Conservation (phyloP, 2,329 filamentous ascomycete species). For the Zymoseptoria passerinii region DNA sequence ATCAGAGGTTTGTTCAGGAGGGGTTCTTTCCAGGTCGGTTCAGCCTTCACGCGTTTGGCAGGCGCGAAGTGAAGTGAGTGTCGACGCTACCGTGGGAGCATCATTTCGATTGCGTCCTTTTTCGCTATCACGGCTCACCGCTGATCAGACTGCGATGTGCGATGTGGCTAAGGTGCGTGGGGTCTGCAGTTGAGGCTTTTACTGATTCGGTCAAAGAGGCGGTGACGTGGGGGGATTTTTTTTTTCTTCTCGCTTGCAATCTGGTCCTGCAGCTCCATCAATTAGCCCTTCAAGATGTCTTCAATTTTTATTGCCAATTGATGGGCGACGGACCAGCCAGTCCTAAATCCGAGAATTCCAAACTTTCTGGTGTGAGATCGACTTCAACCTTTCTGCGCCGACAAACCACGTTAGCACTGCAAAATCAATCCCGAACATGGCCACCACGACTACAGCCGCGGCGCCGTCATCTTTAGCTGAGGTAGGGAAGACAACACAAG, state of each 20-base stretch:
- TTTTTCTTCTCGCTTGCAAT: background rate
- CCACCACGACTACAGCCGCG: slow-evolving; percentile 23
- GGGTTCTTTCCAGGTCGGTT: background rate
- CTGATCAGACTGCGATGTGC: background rate
- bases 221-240: background rate
- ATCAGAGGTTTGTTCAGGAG: slow-evolving; percentile 5
- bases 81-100: slow-evolving; percentile 30
- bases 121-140: background rate
- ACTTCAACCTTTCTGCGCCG: background rate
- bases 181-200: background rate
- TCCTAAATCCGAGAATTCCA: background rate
- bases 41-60: slow-evolving; percentile 2
- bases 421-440: slow-evolving; percentile 2
- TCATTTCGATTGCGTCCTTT: slow-evolving; percentile 6
- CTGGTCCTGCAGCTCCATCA: background rate
- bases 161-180: background rate
- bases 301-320: background rate
- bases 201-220: background rate
- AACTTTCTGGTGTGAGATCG: background rate
- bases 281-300: background rate
- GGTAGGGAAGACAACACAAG: slow-evolving; percentile 11
- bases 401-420: no score
- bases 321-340: background rate
- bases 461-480: slow-evolving; percentile 28
- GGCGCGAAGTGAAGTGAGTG: slow-evolving; percentile 6